phyloP scores from a whole-genome alignment of 257 asterid genomes.

The Pogostemon cablin region DNA sequence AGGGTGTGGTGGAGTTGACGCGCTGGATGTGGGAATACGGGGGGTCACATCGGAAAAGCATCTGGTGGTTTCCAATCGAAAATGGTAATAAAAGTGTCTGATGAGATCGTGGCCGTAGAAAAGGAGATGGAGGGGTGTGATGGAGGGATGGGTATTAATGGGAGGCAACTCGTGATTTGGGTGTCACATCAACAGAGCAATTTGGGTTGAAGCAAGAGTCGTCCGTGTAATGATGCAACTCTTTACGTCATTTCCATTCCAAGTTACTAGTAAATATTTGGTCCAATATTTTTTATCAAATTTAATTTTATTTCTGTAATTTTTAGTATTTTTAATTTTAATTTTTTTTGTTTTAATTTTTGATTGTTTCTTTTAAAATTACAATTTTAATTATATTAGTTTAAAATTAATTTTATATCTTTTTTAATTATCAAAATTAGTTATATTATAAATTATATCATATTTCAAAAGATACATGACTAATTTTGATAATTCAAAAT shows the following conservation, averaged over 20 bases:
- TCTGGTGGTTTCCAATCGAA: conserved; percentile 33
- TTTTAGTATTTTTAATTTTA: too few species aligned
- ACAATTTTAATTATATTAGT: too few species aligned
- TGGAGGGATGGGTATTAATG: not conserved
- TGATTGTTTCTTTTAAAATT: too few species aligned
- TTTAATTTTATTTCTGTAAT: too few species aligned
- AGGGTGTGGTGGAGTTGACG: not conserved
- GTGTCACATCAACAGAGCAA: conserved; percentile 60
- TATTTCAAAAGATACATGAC: too few species aligned
- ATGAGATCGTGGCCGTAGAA: conserved; percentile 29
- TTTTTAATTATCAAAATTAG: too few species aligned
- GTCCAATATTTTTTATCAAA: too few species aligned
- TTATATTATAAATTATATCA: too few species aligned
- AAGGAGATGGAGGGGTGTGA: not conserved
- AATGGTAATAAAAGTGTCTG: conserved; percentile 29
- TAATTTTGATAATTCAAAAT: too few species aligned
- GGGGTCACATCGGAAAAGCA: conserved; percentile 38
- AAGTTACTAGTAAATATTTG: conserved; percentile 32
- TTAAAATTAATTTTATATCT: too few species aligned
- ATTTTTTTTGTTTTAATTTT: too few species aligned
- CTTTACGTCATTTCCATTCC: not conserved
- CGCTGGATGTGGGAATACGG: conserved; percentile 21
- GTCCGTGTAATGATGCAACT: conserved; percentile 47
- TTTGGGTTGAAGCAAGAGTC: conserved; percentile 48
- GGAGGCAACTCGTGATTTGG: conserved; percentile 76